Conservation (phyloP, 2,329 filamentous ascomycete species). For the Clonostachys sp. region DNA sequence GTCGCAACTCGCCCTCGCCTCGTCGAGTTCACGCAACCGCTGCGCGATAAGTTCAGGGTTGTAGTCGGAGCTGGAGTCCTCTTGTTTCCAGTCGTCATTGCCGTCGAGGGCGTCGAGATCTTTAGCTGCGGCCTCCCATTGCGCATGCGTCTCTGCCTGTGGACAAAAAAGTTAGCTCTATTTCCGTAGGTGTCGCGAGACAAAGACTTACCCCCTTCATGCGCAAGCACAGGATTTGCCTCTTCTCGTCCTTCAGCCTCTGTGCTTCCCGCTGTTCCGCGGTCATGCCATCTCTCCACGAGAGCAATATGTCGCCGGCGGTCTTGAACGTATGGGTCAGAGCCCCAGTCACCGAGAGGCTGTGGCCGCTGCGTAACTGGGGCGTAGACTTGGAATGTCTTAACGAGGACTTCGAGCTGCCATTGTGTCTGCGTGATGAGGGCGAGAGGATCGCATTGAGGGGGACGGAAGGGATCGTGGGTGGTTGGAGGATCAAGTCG, state of each 20-base stretch:
- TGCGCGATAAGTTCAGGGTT: slow-evolving; percentile 64
- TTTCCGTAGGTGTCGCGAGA: neutral
- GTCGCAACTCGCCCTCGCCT: slow-evolving; percentile 68
- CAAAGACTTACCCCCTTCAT: slow-evolving; percentile 60
- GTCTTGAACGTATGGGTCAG: slow-evolving; percentile 25
- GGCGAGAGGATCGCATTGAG: neutral
- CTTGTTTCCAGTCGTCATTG: slow-evolving; percentile 74
- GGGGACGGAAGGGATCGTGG: slow-evolving; percentile 1
- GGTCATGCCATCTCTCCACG: slow-evolving; percentile 48
- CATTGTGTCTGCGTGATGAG: neutral
- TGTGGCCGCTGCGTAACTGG: neutral
- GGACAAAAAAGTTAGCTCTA: neutral
- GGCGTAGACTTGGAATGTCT: slow-evolving; percentile 2
- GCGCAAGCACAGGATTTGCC: slow-evolving; percentile 56
- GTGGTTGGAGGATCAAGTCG: slow-evolving; percentile 5
- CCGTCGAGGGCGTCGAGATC: slow-evolving; percentile 77
- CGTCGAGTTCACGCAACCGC: slow-evolving; percentile 69
- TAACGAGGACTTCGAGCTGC: neutral
- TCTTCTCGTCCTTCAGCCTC: slow-evolving; percentile 48
- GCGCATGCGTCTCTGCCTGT: slow-evolving; percentile 61
- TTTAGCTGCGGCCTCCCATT: slow-evolving; percentile 72
- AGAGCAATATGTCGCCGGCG: slow-evolving; percentile 35
- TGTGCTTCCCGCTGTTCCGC: slow-evolving; percentile 42
- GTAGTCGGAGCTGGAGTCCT: slow-evolving; percentile 48
- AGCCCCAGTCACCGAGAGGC: neutral